Conservation (phyloP, 352 stramenopile species). For the Aphanomyces cochlioides region DNA sequence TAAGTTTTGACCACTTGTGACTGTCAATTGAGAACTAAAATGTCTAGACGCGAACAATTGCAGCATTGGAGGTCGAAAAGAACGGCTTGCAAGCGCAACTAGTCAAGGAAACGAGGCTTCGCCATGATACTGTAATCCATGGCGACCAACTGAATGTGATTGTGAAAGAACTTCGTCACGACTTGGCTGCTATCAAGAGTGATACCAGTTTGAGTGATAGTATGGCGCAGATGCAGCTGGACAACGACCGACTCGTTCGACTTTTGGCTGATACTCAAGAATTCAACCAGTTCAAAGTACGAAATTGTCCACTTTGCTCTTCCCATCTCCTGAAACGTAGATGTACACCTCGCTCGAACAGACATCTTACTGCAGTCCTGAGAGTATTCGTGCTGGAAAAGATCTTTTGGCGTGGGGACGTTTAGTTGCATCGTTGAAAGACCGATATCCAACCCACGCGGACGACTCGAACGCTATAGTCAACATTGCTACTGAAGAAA, state of each 20-base stretch:
- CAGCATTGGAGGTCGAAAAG: background rate
- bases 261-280: slow-evolving; percentile 16
- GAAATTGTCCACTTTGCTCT: background rate
- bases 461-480: background rate
- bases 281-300: slow-evolving; percentile 23
- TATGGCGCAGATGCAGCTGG: slow-evolving; percentile 1
- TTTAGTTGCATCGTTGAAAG: background rate
- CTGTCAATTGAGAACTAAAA: background rate
- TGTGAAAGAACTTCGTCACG: background rate
- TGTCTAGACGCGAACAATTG: background rate
- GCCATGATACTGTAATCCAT: background rate
- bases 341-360: slow-evolving; percentile 20
- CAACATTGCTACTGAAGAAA: slow-evolving; percentile 12
- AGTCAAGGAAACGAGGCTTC: background rate
- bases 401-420: slow-evolving; percentile 19
- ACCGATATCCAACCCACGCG: background rate
- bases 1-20: background rate
- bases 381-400: slow-evolving; percentile 11
- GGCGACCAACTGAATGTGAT: background rate
- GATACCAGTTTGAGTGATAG: background rate
- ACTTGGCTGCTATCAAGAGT: background rate
- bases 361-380: slow-evolving; percentile 6
- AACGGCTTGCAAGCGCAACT: background rate
- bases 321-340: background rate
- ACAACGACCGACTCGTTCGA: slow-evolving; percentile 15